Base-by-base conservation (phyloP, 2,329 filamentous ascomycete species). In the Verticillium zaregamsianum region DNA sequence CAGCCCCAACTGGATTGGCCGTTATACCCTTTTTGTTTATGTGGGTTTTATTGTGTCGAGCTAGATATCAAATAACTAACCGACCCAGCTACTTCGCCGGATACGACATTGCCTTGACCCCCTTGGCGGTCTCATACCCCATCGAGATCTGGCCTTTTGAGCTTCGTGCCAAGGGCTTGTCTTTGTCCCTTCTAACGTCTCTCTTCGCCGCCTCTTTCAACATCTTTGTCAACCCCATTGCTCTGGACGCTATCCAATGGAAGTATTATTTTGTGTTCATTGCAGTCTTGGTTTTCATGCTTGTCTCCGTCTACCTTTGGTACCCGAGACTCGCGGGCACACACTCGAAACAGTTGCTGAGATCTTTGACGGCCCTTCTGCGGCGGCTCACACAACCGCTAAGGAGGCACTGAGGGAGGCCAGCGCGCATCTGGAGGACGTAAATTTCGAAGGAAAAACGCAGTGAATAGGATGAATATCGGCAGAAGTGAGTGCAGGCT, bases 311-410 rank as follows among this genome's bases (percentile, higher is more conserved):
- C 64, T 86, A 83, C 73, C 82, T 79, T 70, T 78, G 79, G 76
- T 80, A 79, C 69, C 74, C 66, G 86, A 90, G 75, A 89, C 86
- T 39, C 82, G 80, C 66, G 86, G 86, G 35, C 83, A 84, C 2
- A 88, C 86, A 23, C 84, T 89, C 40, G 86, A 89, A 74, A 86
- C 89, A 73, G 80, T 90, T 57, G 86, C 84, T 70, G 85, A 85
- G 75, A 81, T 89, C 74, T 88, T 89, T 72, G 86, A 89, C 66
- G 86, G 85, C 40, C 82, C 87, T 37, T 74, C 81, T n/a, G 85
- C 83, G 40, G 66, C 73, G 54, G 81, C 82, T 17, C 79, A 76
- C 5, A 39, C 35, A 12, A 39, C 35, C 15, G 35, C 35, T 15
- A 39, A 39, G 35, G 35, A 39, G 6, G 35, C 35, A 5, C 14